Evolutionary conservation across 179 eudicot species (phyloP).

Genomic region (Beta corolliflora): DNA sequence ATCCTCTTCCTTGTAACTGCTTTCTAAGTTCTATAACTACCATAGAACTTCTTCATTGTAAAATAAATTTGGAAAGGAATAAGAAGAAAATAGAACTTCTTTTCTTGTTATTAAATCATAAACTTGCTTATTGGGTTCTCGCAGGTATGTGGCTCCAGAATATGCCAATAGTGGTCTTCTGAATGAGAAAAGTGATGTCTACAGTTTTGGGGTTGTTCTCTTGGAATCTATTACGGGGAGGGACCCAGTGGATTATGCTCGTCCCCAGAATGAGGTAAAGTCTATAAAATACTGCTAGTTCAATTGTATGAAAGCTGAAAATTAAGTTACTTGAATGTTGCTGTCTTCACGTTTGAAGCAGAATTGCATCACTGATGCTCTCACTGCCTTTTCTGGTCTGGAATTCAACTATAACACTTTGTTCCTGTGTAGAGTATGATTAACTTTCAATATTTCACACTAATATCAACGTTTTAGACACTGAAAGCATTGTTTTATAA

Average conservation of each 20-base stretch:
- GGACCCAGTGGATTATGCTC: constrained; percentile 77
- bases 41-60: neutral
- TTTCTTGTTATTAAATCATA: neutral
- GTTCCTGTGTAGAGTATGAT: neutral
- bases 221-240: constrained; percentile 82
- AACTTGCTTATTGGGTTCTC: constrained; percentile 8
- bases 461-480: neutral
- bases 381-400: neutral
- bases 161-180: constrained; percentile 85
- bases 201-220: constrained; percentile 80
- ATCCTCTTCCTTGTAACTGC: neutral
- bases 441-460: neutral
- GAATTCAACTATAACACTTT: neutral
- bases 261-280: constrained; percentile 64
- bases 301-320: neutral
- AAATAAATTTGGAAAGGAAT: neutral
- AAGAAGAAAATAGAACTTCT: neutral
- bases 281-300: neutral
- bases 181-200: constrained; percentile 81
- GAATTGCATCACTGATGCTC: neutral
- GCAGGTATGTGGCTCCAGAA: constrained; percentile 86
- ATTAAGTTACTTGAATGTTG: neutral
- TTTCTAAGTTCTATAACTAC: neutral
- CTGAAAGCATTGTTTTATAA: neutral
- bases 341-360: neutral